Evolutionary conservation across 306 rosid species (phyloP).

Genomic region (Biancaea sappan): DNA sequence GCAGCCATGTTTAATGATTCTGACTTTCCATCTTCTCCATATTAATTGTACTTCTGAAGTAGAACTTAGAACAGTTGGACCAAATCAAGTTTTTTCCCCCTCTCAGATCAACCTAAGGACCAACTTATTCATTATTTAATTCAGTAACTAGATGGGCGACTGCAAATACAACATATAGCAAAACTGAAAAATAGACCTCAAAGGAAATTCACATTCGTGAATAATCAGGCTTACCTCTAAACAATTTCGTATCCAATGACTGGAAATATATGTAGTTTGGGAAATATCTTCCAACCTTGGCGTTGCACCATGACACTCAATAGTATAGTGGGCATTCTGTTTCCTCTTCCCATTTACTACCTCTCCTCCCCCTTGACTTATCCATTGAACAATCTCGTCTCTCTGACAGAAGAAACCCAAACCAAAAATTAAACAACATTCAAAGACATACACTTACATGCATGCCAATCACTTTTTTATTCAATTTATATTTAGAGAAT

Average conservation of each 20-base stretch:
- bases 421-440: slow-evolving; percentile 26
- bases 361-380: slow-evolving; percentile 83
- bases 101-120: background rate
- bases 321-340: slow-evolving; percentile 57
- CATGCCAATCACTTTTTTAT: background rate
- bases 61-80: slow-evolving; percentile 6
- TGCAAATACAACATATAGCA: slow-evolving; percentile 15
- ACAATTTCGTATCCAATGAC: slow-evolving; percentile 94
- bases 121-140: slow-evolving; percentile 11
- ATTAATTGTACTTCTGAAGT: slow-evolving; percentile 16
- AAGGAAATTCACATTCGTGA: slow-evolving; percentile 28
- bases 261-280: slow-evolving; percentile 58
- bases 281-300: slow-evolving; percentile 38
- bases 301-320: slow-evolving; percentile 79
- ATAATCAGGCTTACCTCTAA: slow-evolving; percentile 65
- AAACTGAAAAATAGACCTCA: slow-evolving; percentile 27
- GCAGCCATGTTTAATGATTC: slow-evolving; percentile 8
- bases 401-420: slow-evolving; percentile 56
- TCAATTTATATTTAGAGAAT: background rate
- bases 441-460: background rate
- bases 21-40: slow-evolving; percentile 1
- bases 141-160: slow-evolving; percentile 10
- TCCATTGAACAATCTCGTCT: slow-evolving; percentile 85
- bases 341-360: slow-evolving; percentile 52
- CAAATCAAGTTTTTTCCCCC: background rate